phyloP scores from a whole-genome alignment of 768 basidiomycete genomes.

The Lactifluus pinguis region DNA sequence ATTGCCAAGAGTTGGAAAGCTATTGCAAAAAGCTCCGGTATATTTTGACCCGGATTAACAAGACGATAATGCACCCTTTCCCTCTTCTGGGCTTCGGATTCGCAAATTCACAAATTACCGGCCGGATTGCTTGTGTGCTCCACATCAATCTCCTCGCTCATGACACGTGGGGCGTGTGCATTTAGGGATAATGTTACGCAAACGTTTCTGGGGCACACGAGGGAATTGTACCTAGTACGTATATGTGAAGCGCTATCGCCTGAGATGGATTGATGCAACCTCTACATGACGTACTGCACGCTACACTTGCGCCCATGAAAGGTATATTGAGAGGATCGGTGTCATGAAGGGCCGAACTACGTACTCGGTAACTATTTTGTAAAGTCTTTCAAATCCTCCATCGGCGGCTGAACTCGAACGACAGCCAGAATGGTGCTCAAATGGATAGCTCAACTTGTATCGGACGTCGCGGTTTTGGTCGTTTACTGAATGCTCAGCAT shows the following conservation, averaged over 20 bases:
- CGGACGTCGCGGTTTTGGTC: background rate
- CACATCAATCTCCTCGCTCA: background rate
- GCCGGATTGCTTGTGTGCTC: background rate
- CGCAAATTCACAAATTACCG: background rate
- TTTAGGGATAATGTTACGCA: background rate
- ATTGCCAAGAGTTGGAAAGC: constrained; percentile 62
- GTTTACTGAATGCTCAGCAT: background rate
- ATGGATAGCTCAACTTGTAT: background rate
- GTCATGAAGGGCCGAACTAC: no score
- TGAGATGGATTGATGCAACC: background rate
- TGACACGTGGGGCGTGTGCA: background rate
- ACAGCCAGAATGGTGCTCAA: background rate
- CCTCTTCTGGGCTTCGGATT: background rate
- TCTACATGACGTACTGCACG: no score
- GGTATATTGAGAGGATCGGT: no score
- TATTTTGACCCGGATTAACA: constrained; percentile 28
- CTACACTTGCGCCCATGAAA: no score
- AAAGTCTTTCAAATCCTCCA: no score
- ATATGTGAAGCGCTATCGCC: no score
- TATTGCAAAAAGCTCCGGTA: constrained; percentile 59
- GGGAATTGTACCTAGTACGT: no score
- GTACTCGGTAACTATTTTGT: no score
- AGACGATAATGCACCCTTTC: background rate
- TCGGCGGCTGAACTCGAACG: background rate
- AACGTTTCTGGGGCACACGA: background rate